Percentiles rank a stretch among this genome's conserved stretches.
phyloP scores from a whole-genome alignment of 352 stramenopile species.

The Globisporangium spiculum region DNA sequence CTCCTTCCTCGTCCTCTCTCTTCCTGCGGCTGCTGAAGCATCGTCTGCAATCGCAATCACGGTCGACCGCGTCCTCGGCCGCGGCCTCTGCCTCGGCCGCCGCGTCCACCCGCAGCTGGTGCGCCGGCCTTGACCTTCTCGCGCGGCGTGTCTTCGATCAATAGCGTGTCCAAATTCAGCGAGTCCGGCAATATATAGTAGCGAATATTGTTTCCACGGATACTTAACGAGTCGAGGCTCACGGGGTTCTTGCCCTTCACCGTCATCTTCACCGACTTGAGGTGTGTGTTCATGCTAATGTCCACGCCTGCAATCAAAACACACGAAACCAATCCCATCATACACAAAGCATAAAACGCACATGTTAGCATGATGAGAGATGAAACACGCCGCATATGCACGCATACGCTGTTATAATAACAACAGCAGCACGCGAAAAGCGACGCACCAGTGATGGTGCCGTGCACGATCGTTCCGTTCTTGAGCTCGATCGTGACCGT shows the following conservation, averaged over 20 bases:
- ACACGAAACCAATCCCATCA: background rate
- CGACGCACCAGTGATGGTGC: slow-evolving; percentile 92
- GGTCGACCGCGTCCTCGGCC: slow-evolving; percentile 48
- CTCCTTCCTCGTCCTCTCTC: background rate
- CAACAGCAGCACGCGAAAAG: background rate
- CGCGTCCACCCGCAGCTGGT: slow-evolving; percentile 59
- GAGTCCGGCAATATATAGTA: slow-evolving; percentile 94
- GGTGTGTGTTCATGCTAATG: slow-evolving; percentile 99
- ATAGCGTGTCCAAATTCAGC: slow-evolving; percentile 98
- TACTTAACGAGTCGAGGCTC: slow-evolving; percentile 95
- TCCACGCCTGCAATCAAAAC: slow-evolving; percentile 87
- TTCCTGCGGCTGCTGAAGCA: background rate
- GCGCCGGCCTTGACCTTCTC: slow-evolving; percentile 87
- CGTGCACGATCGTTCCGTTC: slow-evolving; percentile 99
- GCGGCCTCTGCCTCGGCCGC: slow-evolving; percentile 76
- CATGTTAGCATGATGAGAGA: background rate
- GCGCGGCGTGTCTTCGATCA: slow-evolving; percentile 98
- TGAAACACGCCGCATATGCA: background rate
- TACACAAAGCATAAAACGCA: background rate
- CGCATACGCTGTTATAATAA: background rate
- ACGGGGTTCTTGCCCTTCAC: slow-evolving; percentile 98
- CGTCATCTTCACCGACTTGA: slow-evolving; percentile 98
- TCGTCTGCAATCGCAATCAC: slow-evolving; percentile 10
- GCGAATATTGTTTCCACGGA: slow-evolving; percentile 98
- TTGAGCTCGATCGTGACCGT: slow-evolving; percentile 99